Percentiles rank a stretch among this genome's conserved stretches.
These are phyloP conservation scores for Candida xiaguanensis DNA, from an alignment of 805 yeast genomes.

Conservation along the genomic window DNA sequence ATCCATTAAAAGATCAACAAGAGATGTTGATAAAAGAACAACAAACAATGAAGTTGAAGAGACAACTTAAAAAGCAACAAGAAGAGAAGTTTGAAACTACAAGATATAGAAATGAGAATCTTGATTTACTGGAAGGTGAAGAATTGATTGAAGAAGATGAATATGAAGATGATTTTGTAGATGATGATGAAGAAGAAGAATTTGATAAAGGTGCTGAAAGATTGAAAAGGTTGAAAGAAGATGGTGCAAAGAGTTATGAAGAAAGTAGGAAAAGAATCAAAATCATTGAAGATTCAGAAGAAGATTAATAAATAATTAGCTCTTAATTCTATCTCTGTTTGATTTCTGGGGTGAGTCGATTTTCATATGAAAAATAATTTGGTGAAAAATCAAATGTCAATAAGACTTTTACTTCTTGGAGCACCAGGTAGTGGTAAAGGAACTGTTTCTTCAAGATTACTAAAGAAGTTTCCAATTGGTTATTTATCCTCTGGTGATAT, in stretches of 20 bases:
- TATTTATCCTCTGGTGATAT: slow-evolving; percentile 84
- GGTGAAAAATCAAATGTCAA: too few relatives aligned
- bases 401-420: slow-evolving; percentile 64
- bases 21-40: slow-evolving; percentile 61
- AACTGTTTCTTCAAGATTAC: slow-evolving; percentile 69
- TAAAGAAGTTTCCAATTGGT: slow-evolving; percentile 51
- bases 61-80: slow-evolving; percentile 57
- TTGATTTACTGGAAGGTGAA: slow-evolving; percentile 27
- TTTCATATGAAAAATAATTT: too few relatives aligned
- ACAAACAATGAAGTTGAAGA: slow-evolving; percentile 57
- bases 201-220: slow-evolving; percentile 57
- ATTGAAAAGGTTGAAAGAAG: slow-evolving; percentile 50
- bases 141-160: slow-evolving; percentile 44
- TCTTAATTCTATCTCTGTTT: too few relatives aligned
- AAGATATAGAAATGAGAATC: slow-evolving; percentile 21
- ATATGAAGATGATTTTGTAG: slow-evolving; percentile 38
- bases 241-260: slow-evolving; percentile 50
- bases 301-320: too few relatives aligned
- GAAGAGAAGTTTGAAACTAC: slow-evolving; percentile 51
- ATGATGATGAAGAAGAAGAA: slow-evolving; percentile 30
- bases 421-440: slow-evolving; percentile 98
- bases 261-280: slow-evolving; percentile 44
- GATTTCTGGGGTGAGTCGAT: too few relatives aligned
- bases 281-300: slow-evolving; percentile 50
- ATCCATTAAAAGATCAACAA: slow-evolving; percentile 68